Base-by-base conservation (phyloP, 148 eudicot species). In the Gaultheria prostrata region DNA sequence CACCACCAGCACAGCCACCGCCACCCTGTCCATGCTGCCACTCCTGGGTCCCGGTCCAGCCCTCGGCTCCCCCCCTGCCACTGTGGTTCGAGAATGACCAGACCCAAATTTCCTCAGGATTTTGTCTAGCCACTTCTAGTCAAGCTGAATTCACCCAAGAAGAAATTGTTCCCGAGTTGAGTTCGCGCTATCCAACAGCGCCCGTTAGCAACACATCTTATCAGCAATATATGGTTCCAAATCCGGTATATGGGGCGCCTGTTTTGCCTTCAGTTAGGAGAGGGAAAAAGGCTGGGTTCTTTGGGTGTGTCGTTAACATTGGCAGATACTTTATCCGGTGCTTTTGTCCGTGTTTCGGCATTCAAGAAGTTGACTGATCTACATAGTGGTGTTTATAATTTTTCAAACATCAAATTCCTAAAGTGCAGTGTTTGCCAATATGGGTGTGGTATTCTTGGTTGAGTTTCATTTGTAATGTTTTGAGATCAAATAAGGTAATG, bases 51-150 rank as follows among this genome's bases (percentile, higher is more conserved):
- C 84, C 88, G 17, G 72, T 85, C 59, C 76, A 82, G 89, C 92
- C 92, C 24, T 88, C 90, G 2, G 92, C 90, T n/a, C 92, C 92
- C 20, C 92, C 92, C 1, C 43, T 90, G 35, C 92, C 92, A 4
- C 57, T 86, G 1, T 88, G 89, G 89, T 73, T 87, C 11, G 87
- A 86, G 8, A 71, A 78, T 51, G 85, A 81, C 10, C 69, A 78
- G 76, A 77, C 56, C 75, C 80, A 79, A 8, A 82, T 76, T 30
- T 13, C 72, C 50, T 45, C 83, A 6, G 10, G 18, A 63, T 59
- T 65, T 72, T 3, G 74, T 48, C 35, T 26, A 14, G 75, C 83
- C 12, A 53, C 43, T 80, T 83, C 85, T 33, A 82, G 45, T 73
- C 76, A 72, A 83, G 53, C 80, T 78, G 73, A 45, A 54, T 82